Base-by-base conservation (phyloP, 805 yeast species). In the Saturnispora halmiae region DNA sequence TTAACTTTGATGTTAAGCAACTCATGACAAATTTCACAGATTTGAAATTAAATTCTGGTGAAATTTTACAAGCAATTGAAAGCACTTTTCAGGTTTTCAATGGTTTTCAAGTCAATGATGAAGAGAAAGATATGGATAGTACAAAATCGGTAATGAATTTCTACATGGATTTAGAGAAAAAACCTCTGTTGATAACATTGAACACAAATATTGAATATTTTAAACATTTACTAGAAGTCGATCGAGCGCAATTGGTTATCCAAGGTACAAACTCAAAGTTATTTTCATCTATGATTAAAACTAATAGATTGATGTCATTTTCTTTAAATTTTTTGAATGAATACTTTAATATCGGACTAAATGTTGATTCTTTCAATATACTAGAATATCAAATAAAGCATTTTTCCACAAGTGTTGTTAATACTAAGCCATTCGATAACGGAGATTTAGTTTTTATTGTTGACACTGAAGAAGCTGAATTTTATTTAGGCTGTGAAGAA, bases 371-470 rank as follows among this genome's bases (percentile, higher is more conserved):
- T 4, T 34, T 38, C 10, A 32, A 30, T 9, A 36, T 58, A 6
- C 18, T 49, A 10, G 50, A 49, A 13, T 40, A 47, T 14, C 35
- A 38, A 8, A 42, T 48, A 20, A 32, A 41, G n/a, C 45, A 49
- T 6, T 37, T 43, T 21, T 38, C 38, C 2, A 19, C 46, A 2
- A 42, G 48, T n/a, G 36, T 58, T 13, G 43, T 46, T 3, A 54
- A 46, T 31, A 46, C 45, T 8, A 63, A 57, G 0, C 33, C 51
- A 2, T 34, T 53, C 11, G 34, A 39, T 1, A n/a, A 40, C 1
- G 60, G 61, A 1, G 51, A 49, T 27, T 54, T 55, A 16, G 30
- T 42, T n/a, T 19, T 54, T 6, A 43, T 47, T 18, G 31, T 50
- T 4, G 38, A 50, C 1, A 47, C 51, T 9, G 46, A 49, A 2